Base-by-base conservation (phyloP, 2,329 filamentous ascomycete genomes). In the Talaromyces rugulosus region DNA sequence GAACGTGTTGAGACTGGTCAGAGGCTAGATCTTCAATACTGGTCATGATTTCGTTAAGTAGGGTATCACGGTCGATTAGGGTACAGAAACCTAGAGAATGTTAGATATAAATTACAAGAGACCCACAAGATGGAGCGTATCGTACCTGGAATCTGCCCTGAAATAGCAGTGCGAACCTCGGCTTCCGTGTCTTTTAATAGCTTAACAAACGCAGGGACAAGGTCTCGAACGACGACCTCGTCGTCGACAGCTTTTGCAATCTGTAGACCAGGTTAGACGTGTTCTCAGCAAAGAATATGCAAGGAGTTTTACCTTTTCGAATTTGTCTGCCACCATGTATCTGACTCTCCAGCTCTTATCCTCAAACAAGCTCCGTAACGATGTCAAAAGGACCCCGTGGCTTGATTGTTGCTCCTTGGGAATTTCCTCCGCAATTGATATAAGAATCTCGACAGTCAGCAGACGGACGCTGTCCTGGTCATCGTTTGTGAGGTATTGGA, bases 261-360 rank as follows among this genome's bases (percentile, higher is more conserved):
- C 92, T 96, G 62, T n/a, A 33, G 54, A 28, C 40, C 6, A 52
- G 5, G 51, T 63, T 62, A 63, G 56, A 53, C 16, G 12, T 33
- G 27, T 6, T 23, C 11, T 53, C 50, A 31, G 5, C 18, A 31
- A 31, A 31, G 1, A 5, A 16, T 28, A 30, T 34, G 40, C n/a
- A 16, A 5, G n/a, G 34, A 58, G 54, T 56, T 57, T 56, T 58
- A 52, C 92, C 89, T 98, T 97, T 79, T 99, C 95, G 73, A 97
- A 99, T 75, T 92, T 87, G 78, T 99, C 95, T 56, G 95, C 95
- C 70, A 99, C 95, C 95, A 99, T 99, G 79, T 98, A 99, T 75
- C 95, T 87, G 64, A 99, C 95, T 73, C 95, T 88, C 95, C 95
- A 99, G 81, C 95, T 98, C 86, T 98, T 99, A 77, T 99, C 95